These are phyloP conservation scores for Chlamydomonas sp. DNA, from an alignment of 139 green algal genomes.

Conservation along the genomic window DNA sequence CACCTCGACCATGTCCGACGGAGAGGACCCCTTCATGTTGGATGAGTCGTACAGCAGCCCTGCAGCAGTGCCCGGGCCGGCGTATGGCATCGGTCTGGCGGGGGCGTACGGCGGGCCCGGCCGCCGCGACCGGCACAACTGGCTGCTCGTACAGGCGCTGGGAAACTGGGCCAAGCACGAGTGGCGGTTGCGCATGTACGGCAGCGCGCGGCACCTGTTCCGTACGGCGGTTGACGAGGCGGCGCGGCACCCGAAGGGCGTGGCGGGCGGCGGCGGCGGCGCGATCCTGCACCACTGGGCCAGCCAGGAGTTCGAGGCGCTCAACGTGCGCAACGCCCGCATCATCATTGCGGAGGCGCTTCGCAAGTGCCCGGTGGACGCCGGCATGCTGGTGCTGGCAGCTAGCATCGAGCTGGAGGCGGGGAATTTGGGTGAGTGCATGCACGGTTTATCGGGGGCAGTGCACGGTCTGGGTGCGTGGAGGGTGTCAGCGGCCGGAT, in stretches of 20 bases:
- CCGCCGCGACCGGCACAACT: slow-evolving; percentile 12
- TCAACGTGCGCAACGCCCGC: slow-evolving; percentile 62
- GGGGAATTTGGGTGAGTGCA: slow-evolving; percentile 30
- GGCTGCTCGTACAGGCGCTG: slow-evolving; percentile 51
- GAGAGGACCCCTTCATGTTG: background rate
- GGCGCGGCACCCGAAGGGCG: slow-evolving; percentile 43
- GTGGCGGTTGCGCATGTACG: slow-evolving; percentile 53
- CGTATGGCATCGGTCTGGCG: background rate
- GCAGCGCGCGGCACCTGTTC: slow-evolving; percentile 63
- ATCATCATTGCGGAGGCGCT: slow-evolving; percentile 46
- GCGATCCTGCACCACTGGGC: slow-evolving; percentile 65
- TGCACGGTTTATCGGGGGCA: background rate
- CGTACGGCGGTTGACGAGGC: slow-evolving; percentile 50
- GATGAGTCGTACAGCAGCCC: background rate
- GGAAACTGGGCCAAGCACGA: slow-evolving; percentile 66
- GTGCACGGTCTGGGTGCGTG: too few relatives aligned
- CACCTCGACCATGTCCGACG: background rate
- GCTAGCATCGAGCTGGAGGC: slow-evolving; percentile 35
- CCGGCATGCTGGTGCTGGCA: slow-evolving; percentile 37
- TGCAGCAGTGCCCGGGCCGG: background rate
- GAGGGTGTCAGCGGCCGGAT: too few relatives aligned
- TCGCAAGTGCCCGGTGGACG: slow-evolving; percentile 49
- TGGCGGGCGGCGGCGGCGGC: slow-evolving; percentile 24
- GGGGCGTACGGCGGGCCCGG: background rate
- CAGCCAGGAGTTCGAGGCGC: slow-evolving; percentile 55